Base-by-base conservation (phyloP, 306 rosid genomes). In the Hylodesmum podocarpum region DNA sequence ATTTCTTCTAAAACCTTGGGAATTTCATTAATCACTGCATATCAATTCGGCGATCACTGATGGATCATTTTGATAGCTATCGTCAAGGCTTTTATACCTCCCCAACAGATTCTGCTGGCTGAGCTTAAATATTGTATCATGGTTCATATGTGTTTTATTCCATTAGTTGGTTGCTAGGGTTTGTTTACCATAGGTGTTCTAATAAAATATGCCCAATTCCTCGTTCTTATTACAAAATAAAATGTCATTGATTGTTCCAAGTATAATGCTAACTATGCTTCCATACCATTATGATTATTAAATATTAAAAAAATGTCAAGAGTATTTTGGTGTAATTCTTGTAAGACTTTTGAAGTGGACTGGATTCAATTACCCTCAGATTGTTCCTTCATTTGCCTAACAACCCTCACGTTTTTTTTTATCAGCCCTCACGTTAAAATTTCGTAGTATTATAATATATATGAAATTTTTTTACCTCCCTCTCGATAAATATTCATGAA, bases 1-100 rank as follows among this genome's bases (percentile, higher is more conserved):
- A 54, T 78, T 78, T 68, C 57, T 76, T 76, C 61, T 64, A 18
- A 22, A 39, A 40, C 77, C 34, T 43, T 70, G 67, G 33, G 14
- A 62, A 50, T 51, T 71, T 70, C 44, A 5, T 34, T 72, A 59
- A 34, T 53, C 43, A 12, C 0, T 36, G 47, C 16, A 71, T 21
- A 14, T 29, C 73, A 8, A 28, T 59, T 67, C 33, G 40, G 67
- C 4, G 25, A n/a, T 22, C 43, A 22, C 16, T 24, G 34, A 43
- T 80, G 43, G 34, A 43, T 80, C 33, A 11, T 19, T 63, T 28
- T 59, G 24, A 8, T 58, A 31, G 58, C 22, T 34, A 33, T 47
- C 8, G 37, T 27, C 51, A 10, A 40, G 54, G 15, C 31, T 7
- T 18, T 16, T 19, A 36, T 36, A 36, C 18, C 21, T 14, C 31